Evolutionary conservation across 169 alveolate species (phyloP).

Genomic region (Cystoisospora suis): DNA sequence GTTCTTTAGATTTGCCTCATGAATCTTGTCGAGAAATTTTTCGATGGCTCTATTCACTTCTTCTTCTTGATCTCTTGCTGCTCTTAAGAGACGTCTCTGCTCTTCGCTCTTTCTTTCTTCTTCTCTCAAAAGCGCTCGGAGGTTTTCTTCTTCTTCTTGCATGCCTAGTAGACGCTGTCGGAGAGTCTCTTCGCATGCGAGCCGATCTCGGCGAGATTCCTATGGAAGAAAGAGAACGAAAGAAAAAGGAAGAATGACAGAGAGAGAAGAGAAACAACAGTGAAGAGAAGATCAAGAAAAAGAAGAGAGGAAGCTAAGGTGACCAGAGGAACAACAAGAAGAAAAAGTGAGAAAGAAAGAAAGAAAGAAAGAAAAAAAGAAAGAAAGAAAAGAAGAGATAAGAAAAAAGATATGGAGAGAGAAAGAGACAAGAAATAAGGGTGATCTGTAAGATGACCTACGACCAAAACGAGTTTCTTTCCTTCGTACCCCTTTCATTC

Average conservation of each 20-base stretch:
- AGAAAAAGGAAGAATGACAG: neutral
- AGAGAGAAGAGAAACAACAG: neutral
- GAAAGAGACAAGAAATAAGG: too few species aligned
- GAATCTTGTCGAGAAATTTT: neutral
- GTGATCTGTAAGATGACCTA: too few species aligned
- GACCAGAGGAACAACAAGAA: too few species aligned
- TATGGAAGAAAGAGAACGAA: neutral
- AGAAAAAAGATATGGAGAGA: neutral
- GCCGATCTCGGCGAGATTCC: neutral
- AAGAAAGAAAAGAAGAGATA: neutral
- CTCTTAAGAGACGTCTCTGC: neutral
- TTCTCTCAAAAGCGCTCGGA: neutral
- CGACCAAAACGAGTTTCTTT: too few species aligned
- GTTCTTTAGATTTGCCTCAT: neutral
- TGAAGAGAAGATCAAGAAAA: neutral
- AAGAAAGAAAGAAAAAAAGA: too few species aligned
- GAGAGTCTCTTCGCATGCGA: neutral
- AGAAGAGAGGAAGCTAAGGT: neutral
- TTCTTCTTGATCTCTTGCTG: neutral
- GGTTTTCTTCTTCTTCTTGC: neutral
- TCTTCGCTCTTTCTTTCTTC: neutral
- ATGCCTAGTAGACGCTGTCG: neutral
- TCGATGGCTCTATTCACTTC: slow-evolving; percentile 15
- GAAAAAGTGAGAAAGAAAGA: neutral
- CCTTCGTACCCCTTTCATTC: too few species aligned